Base-by-base conservation (phyloP, 2,329 filamentous ascomycete species). In the Aspergillus sp. region DNA sequence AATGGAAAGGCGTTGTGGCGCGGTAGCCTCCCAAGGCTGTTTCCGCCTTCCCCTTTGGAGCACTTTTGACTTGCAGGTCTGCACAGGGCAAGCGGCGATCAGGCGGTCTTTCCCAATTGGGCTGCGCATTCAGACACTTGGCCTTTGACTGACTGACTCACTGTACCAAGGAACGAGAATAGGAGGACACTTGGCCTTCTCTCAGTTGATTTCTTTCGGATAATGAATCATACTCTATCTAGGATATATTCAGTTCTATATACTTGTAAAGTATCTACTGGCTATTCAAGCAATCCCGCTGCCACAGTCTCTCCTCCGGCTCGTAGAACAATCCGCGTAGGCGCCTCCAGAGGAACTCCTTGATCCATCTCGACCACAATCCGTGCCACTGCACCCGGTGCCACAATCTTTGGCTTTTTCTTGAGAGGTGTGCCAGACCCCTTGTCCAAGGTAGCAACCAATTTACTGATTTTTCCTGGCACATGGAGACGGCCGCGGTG, bases 401-500 rank as follows among this genome's bases (percentile, higher is more conserved):
- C 85, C 20, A 97, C 80, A 53, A 96, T 82, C 65, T 85, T 85
- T 0, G 90, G 90, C 62, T 84, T 89, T 74, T 88, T 94, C 76
- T 90, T 94, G 38, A 83, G 63, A 1, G 85, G 72, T n/a, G 79
- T 76, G 0, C 90, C 91, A 1, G 80, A 88, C 7, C 77, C 76
- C 69, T 94, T 94, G 66, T 96, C 88, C 39, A 97, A 68, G 2
- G 83, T 76, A 0, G 86, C 87, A 7, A 85, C 71, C 54, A 97
- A 76, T 52, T 82, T 79, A 45, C 78, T 76, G 37, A 98, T 86
- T 43, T 81, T 80, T 0, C 87, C 93, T 0, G 88, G 78, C 0
- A 84, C 82, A 65, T 95, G 87, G 44, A 97, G 71, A 7, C 90
- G 79, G 0, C 93, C 93, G 17, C 89, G 77, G 65, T 96, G 90